Evolutionary conservation across 78 protist species (phyloP).

Genomic region (Tieghemostelium lacteum): DNA sequence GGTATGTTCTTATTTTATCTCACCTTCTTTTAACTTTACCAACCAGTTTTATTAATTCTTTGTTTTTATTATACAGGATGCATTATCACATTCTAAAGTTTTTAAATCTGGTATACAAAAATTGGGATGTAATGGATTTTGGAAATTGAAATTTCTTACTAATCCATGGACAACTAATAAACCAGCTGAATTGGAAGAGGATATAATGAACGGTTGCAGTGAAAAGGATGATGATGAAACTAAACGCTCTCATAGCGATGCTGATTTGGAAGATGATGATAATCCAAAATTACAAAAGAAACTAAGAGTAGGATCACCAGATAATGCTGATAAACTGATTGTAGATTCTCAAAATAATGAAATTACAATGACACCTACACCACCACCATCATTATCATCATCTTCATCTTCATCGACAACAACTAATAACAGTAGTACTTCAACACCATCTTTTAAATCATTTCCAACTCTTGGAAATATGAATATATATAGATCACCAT

Average conservation of each 20-base stretch:
- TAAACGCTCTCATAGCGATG: neutral
- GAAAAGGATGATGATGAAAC: constrained; percentile 7
- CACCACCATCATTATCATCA: neutral
- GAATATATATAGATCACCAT: too few relatives aligned
- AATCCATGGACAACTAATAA: constrained; percentile 62
- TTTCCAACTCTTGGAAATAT: too few relatives aligned
- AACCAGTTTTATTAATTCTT: neutral
- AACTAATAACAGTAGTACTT: too few relatives aligned
- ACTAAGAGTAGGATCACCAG: neutral
- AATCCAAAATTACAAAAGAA: neutral
- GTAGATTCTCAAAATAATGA: neutral
- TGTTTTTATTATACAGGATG: constrained; percentile 19
- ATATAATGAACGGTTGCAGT: neutral
- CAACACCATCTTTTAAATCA: neutral
- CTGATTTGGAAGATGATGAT: neutral
- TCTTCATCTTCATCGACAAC: neutral
- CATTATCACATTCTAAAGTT: constrained; percentile 70
- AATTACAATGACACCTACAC: neutral
- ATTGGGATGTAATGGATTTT: constrained; percentile 77
- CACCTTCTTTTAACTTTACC: neutral
- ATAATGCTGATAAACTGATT: neutral
- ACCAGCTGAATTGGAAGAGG: constrained; percentile 39
- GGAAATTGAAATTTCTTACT: constrained; percentile 51
- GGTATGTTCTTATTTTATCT: neutral
- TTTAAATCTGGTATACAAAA: constrained; percentile 70